Base-by-base conservation (phyloP, 306 rosid species). In the Dryas octopetala region DNA sequence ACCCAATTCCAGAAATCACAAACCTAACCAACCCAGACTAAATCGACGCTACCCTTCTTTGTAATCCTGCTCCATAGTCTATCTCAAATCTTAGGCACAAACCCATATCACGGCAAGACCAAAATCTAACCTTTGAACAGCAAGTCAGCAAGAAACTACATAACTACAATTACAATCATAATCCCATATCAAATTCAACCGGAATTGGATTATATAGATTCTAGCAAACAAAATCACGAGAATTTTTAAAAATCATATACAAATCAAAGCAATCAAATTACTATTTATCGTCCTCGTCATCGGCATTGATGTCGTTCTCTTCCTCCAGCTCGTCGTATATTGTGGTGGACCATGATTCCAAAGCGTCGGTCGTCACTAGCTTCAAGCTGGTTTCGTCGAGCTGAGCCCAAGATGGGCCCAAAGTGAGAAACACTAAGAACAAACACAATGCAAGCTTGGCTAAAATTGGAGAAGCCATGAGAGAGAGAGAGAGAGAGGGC, bases 341-440 rank as follows among this genome's bases (percentile, higher is more conserved):
- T 54, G 93, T 76, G 28, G 87, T 74, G n/a, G 85, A 62, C 0
- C 96, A 92, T 88, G 88, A 86, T 44, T 91, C 98, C 23, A 93
- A 38, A 13, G 81, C 82, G 38, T 88, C 96, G 32, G 32, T 2
- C 3, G 84, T 64, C 76, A 87, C 74, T 8, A 94, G 77, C 72
- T 91, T 91, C 61, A 91, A 28, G 80, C 81, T 78, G 0, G 96
- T 15, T 1, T 91, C 90, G 11, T 86, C 85, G 55, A 86, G 88
- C 61, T 94, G 91, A 9, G 87, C 85, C 0, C 8, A 61, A 12
- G 7, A 17, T 14, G 40, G 28, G 44, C 62, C 49, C n/a, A 76
- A 0, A 10, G 50, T 4, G 11, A 90, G 40, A 38, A 66, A 76
- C 10, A 76, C 9, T 0, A 77, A 0, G 38, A 88, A 7, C 16